phyloP scores from a whole-genome alignment of 2,329 filamentous ascomycete species.

The Ophiostoma sp. region DNA sequence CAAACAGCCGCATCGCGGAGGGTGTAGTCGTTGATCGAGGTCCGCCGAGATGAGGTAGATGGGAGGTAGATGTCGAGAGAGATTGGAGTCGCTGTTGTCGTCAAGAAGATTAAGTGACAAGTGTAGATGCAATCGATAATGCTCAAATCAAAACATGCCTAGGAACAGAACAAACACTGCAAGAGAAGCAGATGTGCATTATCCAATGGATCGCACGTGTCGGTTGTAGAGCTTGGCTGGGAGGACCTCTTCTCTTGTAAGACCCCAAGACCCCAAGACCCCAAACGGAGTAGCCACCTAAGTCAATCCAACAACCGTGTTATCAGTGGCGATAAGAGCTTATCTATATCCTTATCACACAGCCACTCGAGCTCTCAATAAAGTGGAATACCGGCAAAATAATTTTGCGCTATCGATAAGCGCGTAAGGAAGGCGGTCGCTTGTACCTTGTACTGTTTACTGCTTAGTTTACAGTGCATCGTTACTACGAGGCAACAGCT shows the following conservation, averaged over 20 bases:
- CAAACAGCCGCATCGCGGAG: slow-evolving; percentile 20
- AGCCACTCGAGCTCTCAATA: background rate
- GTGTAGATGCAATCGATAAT: background rate
- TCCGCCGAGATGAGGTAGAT: background rate
- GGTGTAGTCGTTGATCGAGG: background rate
- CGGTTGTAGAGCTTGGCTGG: background rate
- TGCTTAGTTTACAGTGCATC: background rate
- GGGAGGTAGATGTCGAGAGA: background rate
- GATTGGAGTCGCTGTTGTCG: background rate
- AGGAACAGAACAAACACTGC: slow-evolving; percentile 1
- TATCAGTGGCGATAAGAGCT: slow-evolving; percentile 19
- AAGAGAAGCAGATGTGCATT: background rate
- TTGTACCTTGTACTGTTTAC: background rate
- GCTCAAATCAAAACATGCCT: background rate
- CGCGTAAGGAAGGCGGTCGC: background rate
- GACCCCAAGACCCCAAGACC: too few species aligned
- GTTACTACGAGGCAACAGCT: background rate
- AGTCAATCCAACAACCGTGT: slow-evolving; percentile 20
- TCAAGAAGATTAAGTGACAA: background rate
- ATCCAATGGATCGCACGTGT: slow-evolving; percentile 2
- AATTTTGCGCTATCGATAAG: slow-evolving; percentile 27
- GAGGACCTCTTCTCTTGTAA: too few species aligned
- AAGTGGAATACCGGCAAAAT: slow-evolving; percentile 19
- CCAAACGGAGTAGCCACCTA: slow-evolving; percentile 16
- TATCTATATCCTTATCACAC: background rate